phyloP scores from a whole-genome alignment of 805 yeast species.

The Brettanomyces naardenensis region DNA sequence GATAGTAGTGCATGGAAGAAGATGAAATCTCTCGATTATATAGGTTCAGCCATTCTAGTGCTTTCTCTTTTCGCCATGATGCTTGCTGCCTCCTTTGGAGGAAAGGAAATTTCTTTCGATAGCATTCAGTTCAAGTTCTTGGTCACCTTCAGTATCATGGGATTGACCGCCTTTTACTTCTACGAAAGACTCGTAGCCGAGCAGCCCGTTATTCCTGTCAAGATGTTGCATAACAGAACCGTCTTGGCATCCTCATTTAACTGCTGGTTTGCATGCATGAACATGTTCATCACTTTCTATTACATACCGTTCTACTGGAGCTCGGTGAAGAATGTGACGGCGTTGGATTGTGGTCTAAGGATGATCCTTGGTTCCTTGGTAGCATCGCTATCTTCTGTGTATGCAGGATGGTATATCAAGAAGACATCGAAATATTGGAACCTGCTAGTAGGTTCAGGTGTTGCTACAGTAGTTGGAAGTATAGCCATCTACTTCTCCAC shows the following conservation, averaged over 20 bases:
- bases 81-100: constrained; percentile 60
- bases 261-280: constrained; percentile 67
- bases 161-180: constrained; percentile 11
- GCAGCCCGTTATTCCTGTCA: constrained; percentile 64
- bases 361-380: constrained; percentile 55
- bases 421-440: constrained; percentile 56
- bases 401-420: constrained; percentile 60
- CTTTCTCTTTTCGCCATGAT: constrained; percentile 47
- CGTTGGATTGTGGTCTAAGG: constrained; percentile 31
- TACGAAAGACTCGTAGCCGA: constrained; percentile 11
- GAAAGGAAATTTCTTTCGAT: constrained; percentile 43
- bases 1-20: constrained; percentile 13
- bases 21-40: constrained; percentile 43
- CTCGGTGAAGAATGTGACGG: constrained; percentile 19
- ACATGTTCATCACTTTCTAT: constrained; percentile 52
- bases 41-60: constrained; percentile 55
- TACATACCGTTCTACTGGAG: constrained; percentile 61
- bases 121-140: constrained; percentile 31
- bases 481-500: constrained; percentile 22
- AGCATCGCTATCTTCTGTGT: constrained; percentile 58
- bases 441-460: constrained; percentile 28
- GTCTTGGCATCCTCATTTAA: constrained; percentile 57
- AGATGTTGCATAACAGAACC: constrained; percentile 49
- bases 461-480: constrained; percentile 44
- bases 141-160: constrained; percentile 6